These are phyloP conservation scores for Henckelia pumila DNA, from an alignment of 257 asterid genomes.

Conservation along the genomic window DNA sequence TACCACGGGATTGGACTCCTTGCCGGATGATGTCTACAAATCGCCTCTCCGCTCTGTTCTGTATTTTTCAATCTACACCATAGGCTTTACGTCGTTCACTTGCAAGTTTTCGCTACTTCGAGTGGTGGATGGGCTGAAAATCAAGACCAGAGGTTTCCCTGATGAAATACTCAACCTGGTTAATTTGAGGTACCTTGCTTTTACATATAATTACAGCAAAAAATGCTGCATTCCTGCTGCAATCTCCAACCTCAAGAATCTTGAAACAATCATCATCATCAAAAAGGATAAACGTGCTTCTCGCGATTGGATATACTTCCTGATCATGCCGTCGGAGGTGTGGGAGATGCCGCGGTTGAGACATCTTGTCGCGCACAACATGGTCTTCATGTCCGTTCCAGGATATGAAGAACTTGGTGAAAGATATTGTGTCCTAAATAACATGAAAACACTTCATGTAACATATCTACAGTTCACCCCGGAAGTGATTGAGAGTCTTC, in stretches of 20 bases:
- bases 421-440: background rate
- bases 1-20: too few species aligned
- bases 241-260: background rate
- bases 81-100: too few species aligned
- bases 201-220: background rate
- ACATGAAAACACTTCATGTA: background rate
- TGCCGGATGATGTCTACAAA: too few species aligned
- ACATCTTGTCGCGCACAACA: background rate
- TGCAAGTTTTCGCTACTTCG: background rate
- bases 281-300: too few species aligned
- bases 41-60: background rate
- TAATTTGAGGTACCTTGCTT: slow-evolving; percentile 12
- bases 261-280: background rate
- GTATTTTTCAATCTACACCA: background rate
- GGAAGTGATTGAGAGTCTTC: background rate
- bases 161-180: background rate
- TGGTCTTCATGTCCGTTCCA: background rate
- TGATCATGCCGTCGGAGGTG: background rate
- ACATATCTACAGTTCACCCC: background rate
- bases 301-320: too few species aligned
- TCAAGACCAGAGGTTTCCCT: background rate
- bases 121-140: background rate
- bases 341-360: slow-evolving; percentile 7
- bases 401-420: too few species aligned
- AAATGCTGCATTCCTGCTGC: background rate